Conservation (phyloP, 345 rosid species). For the Capsella bursapastoris region DNA sequence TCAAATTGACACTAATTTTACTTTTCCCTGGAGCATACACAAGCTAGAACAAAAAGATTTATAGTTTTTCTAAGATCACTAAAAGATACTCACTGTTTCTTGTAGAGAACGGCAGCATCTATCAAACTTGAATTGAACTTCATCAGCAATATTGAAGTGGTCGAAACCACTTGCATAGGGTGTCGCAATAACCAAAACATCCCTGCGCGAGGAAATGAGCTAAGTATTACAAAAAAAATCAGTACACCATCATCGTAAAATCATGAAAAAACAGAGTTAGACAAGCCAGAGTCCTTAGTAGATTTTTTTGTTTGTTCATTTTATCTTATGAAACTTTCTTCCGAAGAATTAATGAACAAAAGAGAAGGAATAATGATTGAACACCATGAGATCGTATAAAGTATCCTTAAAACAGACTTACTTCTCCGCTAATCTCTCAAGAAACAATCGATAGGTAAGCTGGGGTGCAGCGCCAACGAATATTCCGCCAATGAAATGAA, state of each 20-base stretch:
- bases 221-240: slow-evolving; percentile 10
- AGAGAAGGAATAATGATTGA: neutral
- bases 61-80: slow-evolving; percentile 2
- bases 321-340: neutral
- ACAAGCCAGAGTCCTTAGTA: slow-evolving; percentile 6
- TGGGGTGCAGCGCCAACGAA: slow-evolving; percentile 99
- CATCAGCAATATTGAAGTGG: slow-evolving; percentile 93
- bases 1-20: neutral
- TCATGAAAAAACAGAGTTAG: neutral
- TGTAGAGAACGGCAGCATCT: slow-evolving; percentile 76
- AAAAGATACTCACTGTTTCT: slow-evolving; percentile 64
- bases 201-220: slow-evolving; percentile 59
- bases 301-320: neutral
- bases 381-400: neutral
- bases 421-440: slow-evolving; percentile 91
- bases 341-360: neutral
- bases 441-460: slow-evolving; percentile 90
- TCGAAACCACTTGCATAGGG: slow-evolving; percentile 98
- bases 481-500: slow-evolving; percentile 93
- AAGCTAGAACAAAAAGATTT: slow-evolving; percentile 9
- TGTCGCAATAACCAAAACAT: slow-evolving; percentile 89
- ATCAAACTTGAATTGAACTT: slow-evolving; percentile 93
- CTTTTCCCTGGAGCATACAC: neutral
- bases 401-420: slow-evolving; percentile 42
- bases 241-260: neutral